Percentiles rank a stretch among this genome's conserved stretches.
phyloP scores from a whole-genome alignment of 106 monocot genomes.

The Cymbidium sinense region DNA sequence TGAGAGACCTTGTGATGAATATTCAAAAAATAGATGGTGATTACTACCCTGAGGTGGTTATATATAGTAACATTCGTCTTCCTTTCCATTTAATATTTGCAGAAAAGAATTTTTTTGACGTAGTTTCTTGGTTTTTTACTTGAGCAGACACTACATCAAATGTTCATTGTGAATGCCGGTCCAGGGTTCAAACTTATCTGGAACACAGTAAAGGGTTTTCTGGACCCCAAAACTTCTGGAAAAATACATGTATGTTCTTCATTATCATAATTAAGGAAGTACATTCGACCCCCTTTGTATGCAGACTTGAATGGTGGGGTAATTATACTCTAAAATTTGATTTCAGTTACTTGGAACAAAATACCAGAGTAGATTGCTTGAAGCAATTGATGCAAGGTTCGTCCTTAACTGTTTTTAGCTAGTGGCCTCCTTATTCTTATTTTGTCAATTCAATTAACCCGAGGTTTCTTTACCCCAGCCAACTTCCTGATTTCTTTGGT shows the following conservation, averaged over 20 bases:
- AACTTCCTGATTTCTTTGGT: slow-evolving; percentile 82
- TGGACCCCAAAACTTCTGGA: slow-evolving; percentile 80
- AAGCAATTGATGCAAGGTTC: slow-evolving; percentile 86
- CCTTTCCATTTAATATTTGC: neutral
- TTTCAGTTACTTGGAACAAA: slow-evolving; percentile 80
- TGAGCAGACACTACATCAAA: slow-evolving; percentile 81
- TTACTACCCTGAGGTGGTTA: slow-evolving; percentile 82
- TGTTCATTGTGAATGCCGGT: slow-evolving; percentile 98
- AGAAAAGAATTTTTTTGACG: neutral
- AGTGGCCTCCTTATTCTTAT: neutral
- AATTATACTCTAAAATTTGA: neutral
- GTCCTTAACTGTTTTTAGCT: neutral
- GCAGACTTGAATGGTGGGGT: neutral
- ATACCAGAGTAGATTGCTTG: slow-evolving; percentile 79
- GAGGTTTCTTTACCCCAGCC: slow-evolving; percentile 37
- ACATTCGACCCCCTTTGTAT: neutral
- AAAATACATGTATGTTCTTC: slow-evolving; percentile 74
- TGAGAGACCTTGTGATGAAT: slow-evolving; percentile 55
- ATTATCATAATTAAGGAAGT: neutral
- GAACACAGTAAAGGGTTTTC: slow-evolving; percentile 85
- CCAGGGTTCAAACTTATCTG: slow-evolving; percentile 88
- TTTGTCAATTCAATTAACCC: neutral
- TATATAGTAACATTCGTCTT: neutral
- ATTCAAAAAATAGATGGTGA: slow-evolving; percentile 94
- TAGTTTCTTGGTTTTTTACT: neutral